Evolutionary conservation across 2,329 filamentous ascomycete species (phyloP).

Genomic region (Talaromyces verruculosus): DNA sequence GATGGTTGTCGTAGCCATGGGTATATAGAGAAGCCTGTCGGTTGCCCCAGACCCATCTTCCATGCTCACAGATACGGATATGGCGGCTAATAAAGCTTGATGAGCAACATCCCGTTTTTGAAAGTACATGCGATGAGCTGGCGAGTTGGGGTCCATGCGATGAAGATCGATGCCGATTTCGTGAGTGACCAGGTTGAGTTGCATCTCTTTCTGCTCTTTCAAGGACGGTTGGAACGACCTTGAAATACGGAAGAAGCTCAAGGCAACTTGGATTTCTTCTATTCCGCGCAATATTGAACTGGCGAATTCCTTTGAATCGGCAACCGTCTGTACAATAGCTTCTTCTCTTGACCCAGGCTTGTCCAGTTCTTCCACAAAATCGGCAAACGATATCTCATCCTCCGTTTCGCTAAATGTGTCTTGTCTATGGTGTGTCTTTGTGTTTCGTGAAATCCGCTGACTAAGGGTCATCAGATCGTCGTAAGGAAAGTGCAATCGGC

Average conservation of each 20-base stretch:
- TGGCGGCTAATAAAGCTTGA: constrained; percentile 85
- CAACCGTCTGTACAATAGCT: constrained; percentile 75
- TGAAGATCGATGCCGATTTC: constrained; percentile 93
- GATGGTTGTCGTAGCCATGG: constrained; percentile 94
- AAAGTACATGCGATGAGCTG: constrained; percentile 98
- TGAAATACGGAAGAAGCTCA: constrained; percentile 85
- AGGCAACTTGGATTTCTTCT: constrained; percentile 92
- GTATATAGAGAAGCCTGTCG: constrained; percentile 86
- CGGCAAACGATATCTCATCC: constrained; percentile 64
- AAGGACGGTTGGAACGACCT: constrained; percentile 72
- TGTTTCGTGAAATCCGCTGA: constrained; percentile 35
- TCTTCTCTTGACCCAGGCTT: constrained; percentile 66
- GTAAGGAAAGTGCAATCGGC: constrained; percentile 83
- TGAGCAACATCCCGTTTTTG: constrained; percentile 89
- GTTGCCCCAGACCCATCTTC: constrained; percentile 85
- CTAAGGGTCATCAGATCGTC: constrained; percentile 68
- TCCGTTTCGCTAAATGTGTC: constrained; percentile 48
- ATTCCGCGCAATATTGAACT: constrained; percentile 88
- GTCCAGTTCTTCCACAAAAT: constrained; percentile 73
- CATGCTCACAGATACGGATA: constrained; percentile 87
- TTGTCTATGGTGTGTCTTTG: constrained; percentile 37
- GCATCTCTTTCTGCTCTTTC: constrained; percentile 67
- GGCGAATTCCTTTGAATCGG: constrained; percentile 88
- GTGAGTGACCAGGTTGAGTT: constrained; percentile 89
- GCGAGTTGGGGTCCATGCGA: constrained; percentile 85